Evolutionary conservation across 192 early-diverging fungal genomes (phyloP).

Genomic region (Entomortierella chlamydospora): DNA sequence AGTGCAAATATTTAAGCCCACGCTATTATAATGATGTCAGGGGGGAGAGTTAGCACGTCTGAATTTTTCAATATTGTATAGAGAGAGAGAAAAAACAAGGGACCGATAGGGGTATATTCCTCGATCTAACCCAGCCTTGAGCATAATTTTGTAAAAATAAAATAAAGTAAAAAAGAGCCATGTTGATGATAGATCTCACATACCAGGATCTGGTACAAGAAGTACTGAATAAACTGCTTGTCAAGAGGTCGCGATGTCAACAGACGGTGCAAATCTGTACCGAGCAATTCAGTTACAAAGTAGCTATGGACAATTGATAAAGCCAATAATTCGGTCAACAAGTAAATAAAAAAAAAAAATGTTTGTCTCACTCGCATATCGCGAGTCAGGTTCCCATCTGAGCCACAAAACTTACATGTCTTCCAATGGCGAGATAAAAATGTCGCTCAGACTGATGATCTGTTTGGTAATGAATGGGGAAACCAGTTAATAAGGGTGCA

Average conservation of each 20-base stretch:
- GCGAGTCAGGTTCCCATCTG: too few species aligned
- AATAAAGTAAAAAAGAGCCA: too few species aligned
- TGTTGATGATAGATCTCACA: too few species aligned
- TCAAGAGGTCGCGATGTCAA: slow-evolving; percentile 90
- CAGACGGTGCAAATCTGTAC: slow-evolving; percentile 95
- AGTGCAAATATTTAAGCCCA: slow-evolving; percentile 94
- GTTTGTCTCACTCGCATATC: too few species aligned
- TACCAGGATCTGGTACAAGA: slow-evolving; percentile 94
- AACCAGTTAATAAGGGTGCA: too few species aligned
- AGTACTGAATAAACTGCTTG: slow-evolving; percentile 97
- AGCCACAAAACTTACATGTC: slow-evolving; percentile 75
- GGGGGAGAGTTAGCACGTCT: neutral
- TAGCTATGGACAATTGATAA: slow-evolving; percentile 62
- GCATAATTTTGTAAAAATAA: too few species aligned
- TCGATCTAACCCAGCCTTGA: too few species aligned
- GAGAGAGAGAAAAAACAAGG: too few species aligned
- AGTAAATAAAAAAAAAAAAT: too few species aligned
- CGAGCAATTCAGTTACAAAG: slow-evolving; percentile 96
- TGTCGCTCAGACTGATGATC: slow-evolving; percentile 93
- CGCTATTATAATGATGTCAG: slow-evolving; percentile 57
- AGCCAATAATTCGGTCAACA: too few species aligned
- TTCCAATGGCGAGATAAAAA: slow-evolving; percentile 93
- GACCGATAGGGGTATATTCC: too few species aligned
- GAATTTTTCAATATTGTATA: too few species aligned
- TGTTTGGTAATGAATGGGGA: slow-evolving; percentile 8